Base-by-base conservation (phyloP, 2,329 filamentous ascomycete species). In the Pyrenophora tritici-repentis region DNA sequence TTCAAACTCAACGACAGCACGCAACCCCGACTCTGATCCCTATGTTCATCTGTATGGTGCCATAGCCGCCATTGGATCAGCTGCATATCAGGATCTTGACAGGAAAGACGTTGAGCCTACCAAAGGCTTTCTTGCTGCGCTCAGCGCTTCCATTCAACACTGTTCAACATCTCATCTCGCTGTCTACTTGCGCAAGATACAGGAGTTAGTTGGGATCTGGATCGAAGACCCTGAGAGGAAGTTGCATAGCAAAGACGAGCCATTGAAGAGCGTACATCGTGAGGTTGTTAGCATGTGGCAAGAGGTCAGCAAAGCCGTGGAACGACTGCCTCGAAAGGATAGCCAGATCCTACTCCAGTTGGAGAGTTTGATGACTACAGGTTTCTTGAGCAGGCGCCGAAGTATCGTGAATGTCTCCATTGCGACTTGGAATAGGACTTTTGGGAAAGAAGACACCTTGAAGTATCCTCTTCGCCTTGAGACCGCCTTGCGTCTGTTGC, bases 371-470 rank as follows among this genome's bases (percentile, higher is more conserved):
- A 69, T 86, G 8, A 72, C 77, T 24, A 75, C 82, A 40, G 81
- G 81, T 2, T 78, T 87, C 22, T 67, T 76, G 17, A 85, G 82
- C 37, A 75, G 75, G 5, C 79, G 82, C 56, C 76, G 74, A 39
- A 72, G 68, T 3, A 77, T 82, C 8, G 77, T 79, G 9, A 82
- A 82, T 38, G 67, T 67, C 3, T 81, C 84, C 2, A 77, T 86
- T 20, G 66, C 73, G 13, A 78, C 82, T 55, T 97, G 91, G 91
- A 92, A 91, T 59, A 68, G 73, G 0, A 81, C 86, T 0, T 91
- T 90, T 64, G 85, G 85, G 16, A 75, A 81, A 13, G 79, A 83
- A 33, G 77, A 83, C 3, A 74, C 75, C 4, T 66, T 91, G 1
- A 74, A 83, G 18, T 93, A 90, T 70, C 88, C 91, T 0, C 72